Conservation (phyloP, 768 basidiomycete species). For the Omphalotus guepiniiformis region DNA sequence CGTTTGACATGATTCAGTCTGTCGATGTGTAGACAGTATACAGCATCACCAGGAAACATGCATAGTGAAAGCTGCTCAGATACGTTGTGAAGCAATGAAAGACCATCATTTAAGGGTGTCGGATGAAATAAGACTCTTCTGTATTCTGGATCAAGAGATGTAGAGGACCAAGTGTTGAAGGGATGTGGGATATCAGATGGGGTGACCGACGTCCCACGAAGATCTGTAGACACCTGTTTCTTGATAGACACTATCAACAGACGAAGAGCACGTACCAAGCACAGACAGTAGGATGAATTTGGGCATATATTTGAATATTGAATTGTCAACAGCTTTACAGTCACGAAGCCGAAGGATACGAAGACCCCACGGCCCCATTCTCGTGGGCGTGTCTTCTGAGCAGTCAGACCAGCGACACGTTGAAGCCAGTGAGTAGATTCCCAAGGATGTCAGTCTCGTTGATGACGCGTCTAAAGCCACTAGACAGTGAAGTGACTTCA, state of each 20-base stretch:
- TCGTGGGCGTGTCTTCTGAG: slow-evolving; percentile 16
- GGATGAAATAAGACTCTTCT: background rate
- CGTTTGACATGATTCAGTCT: background rate
- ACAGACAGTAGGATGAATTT: slow-evolving; percentile 57
- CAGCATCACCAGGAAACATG: too few relatives aligned
- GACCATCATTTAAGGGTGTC: background rate
- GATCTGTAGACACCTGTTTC: slow-evolving; percentile 16
- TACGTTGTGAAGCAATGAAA: background rate
- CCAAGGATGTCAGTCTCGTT: slow-evolving; percentile 48
- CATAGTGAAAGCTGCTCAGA: too few relatives aligned
- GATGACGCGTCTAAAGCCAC: slow-evolving; percentile 61
- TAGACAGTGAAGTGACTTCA: slow-evolving; percentile 51
- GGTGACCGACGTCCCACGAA: slow-evolving; percentile 22
- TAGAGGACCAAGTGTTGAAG: background rate
- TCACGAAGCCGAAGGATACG: slow-evolving; percentile 53
- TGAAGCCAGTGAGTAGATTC: slow-evolving; percentile 47
- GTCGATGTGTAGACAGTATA: slow-evolving; percentile 6
- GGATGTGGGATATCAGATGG: slow-evolving; percentile 5
- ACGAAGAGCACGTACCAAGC: slow-evolving; percentile 42
- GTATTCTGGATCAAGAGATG: background rate
- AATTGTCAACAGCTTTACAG: slow-evolving; percentile 46
- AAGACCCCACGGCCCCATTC: slow-evolving; percentile 53
- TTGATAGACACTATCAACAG: background rate
- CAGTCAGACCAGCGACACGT: slow-evolving; percentile 37
- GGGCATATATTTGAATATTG: slow-evolving; percentile 35